Evolutionary conservation across 2,329 filamentous ascomycete genomes (phyloP).

Genomic region (Aspergillus sp.): DNA sequence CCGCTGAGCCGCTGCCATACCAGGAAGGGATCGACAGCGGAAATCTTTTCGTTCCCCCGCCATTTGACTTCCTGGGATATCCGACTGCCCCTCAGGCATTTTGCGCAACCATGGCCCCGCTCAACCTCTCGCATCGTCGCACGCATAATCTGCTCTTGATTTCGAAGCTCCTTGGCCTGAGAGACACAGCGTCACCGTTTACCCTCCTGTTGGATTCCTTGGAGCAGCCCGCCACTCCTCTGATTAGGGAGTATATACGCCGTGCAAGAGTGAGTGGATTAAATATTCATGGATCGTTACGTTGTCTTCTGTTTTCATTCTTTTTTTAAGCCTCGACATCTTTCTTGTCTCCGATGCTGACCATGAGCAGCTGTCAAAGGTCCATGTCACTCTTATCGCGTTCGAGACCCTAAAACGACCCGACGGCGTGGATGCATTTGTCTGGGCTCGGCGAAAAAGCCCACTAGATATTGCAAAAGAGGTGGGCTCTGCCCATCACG

Average conservation of each 20-base stretch:
- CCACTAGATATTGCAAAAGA: conserved; percentile 51
- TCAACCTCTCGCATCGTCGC: conserved; percentile 51
- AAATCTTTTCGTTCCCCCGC: conserved; percentile 20
- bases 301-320: conserved; percentile 1
- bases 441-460: conserved; percentile 54
- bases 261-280: conserved; percentile 56
- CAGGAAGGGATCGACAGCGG: conserved; percentile 7
- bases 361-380: conserved; percentile 41
- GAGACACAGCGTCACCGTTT: conserved; percentile 74
- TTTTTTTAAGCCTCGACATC: neutral
- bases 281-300: neutral
- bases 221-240: conserved; percentile 64
- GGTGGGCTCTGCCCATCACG: conserved; percentile 38
- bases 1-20: conserved; percentile 22
- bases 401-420: conserved; percentile 64
- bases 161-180: conserved; percentile 68
- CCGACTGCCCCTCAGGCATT: too few relatives aligned
- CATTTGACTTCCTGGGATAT: neutral
- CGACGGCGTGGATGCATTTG: conserved; percentile 55
- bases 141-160: conserved; percentile 79
- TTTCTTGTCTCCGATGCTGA: conserved; percentile 6
- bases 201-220: conserved; percentile 77
- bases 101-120: conserved; percentile 22
- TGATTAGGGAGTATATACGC: conserved; percentile 63
- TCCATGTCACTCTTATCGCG: conserved; percentile 65